phyloP scores from a whole-genome alignment of 208 protist genomes.

The Acanthamoeba lenticulata region DNA sequence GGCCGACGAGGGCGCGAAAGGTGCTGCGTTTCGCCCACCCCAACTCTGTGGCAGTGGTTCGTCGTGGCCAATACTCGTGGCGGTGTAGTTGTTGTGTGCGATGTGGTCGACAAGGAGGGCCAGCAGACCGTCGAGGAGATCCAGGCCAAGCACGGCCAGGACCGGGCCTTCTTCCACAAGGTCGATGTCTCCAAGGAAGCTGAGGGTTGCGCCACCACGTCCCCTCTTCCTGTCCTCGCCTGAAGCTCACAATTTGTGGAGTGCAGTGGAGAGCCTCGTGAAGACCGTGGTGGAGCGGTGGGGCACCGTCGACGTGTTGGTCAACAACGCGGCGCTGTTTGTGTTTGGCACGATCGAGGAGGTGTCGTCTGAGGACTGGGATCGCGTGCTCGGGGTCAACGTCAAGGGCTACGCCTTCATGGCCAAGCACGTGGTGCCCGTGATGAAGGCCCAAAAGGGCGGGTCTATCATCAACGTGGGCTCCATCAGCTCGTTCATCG shows the following conservation, averaged over 20 bases:
- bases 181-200: background rate
- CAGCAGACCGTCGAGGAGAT: slow-evolving; percentile 10
- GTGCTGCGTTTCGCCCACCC: too few relatives aligned
- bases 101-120: background rate
- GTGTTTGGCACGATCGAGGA: slow-evolving; percentile 50
- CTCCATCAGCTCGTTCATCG: slow-evolving; percentile 44
- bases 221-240: too few relatives aligned
- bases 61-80: too few relatives aligned
- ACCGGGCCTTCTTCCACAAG: background rate
- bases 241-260: background rate
- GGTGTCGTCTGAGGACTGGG: slow-evolving; percentile 16
- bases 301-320: slow-evolving; percentile 4
- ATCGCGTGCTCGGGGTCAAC: background rate
- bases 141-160: background rate
- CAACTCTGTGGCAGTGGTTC: too few relatives aligned
- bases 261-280: background rate
- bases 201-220: background rate
- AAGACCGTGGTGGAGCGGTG: background rate
- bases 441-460: background rate
- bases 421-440: slow-evolving; percentile 18
- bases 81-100: background rate
- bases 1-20: background rate
- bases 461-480: slow-evolving; percentile 42
- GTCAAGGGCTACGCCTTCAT: slow-evolving; percentile 1
- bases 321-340: slow-evolving; percentile 40